A percentile compares a stretch with the other conserved stretches of the same genome.
phyloP scores from a whole-genome alignment of 352 stramenopile species.

The Globisporangium cystogenes region DNA sequence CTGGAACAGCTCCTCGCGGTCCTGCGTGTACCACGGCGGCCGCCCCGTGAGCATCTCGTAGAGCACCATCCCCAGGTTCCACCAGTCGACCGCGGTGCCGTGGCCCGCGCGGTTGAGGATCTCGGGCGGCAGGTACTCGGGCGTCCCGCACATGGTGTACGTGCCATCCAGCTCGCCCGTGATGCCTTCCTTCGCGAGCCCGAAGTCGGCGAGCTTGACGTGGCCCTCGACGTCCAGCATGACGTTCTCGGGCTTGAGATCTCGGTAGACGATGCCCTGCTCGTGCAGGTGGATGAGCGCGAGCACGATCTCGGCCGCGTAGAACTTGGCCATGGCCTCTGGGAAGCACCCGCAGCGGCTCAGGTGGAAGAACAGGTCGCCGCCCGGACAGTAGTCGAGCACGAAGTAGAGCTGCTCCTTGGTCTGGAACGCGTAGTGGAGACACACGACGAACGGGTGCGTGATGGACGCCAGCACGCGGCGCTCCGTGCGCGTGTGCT shows the following conservation, averaged over 20 bases:
- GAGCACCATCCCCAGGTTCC: constrained; percentile 79
- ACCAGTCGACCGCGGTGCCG: constrained; percentile 81
- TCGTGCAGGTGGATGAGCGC: constrained; percentile 84
- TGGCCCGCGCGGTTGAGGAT: constrained; percentile 77
- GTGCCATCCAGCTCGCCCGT: constrained; percentile 64
- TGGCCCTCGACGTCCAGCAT: constrained; percentile 84
- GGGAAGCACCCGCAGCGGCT: constrained; percentile 74
- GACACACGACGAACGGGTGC: constrained; percentile 85
- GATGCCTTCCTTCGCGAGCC: constrained; percentile 72
- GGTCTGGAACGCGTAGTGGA: constrained; percentile 89
- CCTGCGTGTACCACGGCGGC: constrained; percentile 76
- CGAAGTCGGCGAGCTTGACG: constrained; percentile 81
- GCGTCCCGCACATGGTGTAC: constrained; percentile 85
- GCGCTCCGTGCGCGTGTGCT: constrained; percentile 79
- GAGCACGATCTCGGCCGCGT: constrained; percentile 79
- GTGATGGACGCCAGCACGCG: constrained; percentile 75
- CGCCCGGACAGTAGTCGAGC: constrained; percentile 81
- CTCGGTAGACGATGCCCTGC: constrained; percentile 77
- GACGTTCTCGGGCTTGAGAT: constrained; percentile 86
- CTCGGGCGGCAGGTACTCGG: constrained; percentile 79
- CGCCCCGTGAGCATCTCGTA: constrained; percentile 81
- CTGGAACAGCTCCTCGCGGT: constrained; percentile 69
- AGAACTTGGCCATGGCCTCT: constrained; percentile 81
- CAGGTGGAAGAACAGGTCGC: constrained; percentile 80
- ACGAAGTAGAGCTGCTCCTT: constrained; percentile 83